phyloP scores from a whole-genome alignment of 2,329 filamentous ascomycete genomes.

The Trichoderma koningii region DNA sequence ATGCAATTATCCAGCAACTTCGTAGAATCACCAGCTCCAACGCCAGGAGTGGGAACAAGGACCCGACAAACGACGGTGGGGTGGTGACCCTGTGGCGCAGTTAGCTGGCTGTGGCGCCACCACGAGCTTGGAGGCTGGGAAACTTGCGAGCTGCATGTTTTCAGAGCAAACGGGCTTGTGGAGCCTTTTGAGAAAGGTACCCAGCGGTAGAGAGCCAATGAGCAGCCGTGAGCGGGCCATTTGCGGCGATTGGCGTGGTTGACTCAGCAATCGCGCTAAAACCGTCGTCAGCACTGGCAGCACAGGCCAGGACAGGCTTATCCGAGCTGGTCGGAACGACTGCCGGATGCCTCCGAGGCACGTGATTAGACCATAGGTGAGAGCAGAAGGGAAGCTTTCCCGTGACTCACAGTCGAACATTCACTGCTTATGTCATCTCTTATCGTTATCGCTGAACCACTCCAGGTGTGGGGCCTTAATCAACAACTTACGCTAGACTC shows the following conservation, averaged over 20 bases:
- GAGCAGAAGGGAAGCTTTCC: constrained; percentile 30
- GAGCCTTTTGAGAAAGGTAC: background rate
- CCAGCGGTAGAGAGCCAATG: constrained; percentile 4
- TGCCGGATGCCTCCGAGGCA: background rate
- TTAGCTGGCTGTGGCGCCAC: background rate
- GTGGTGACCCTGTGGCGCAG: background rate
- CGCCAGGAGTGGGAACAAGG: background rate
- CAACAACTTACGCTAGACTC: constrained; percentile 22
- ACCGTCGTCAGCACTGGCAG: no score
- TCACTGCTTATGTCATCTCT: constrained; percentile 32
- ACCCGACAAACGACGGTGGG: background rate
- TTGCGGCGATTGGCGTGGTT: no score
- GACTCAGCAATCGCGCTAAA: no score
- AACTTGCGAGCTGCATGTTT: no score
- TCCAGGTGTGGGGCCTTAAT: constrained; percentile 26
- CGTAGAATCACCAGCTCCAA: no score
- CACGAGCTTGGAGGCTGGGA: background rate
- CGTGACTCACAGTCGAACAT: constrained; percentile 27
- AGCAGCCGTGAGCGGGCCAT: background rate
- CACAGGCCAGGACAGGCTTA: background rate
- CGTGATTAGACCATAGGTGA: constrained; percentile 11
- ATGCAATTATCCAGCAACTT: background rate
- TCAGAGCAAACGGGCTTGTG: constrained; percentile 3
- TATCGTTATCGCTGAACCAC: constrained; percentile 17
- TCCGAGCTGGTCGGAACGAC: background rate